These are phyloP conservation scores for Podospora appendiculata DNA, from an alignment of 495 filamentous ascomycete species.

Conservation along the genomic window DNA sequence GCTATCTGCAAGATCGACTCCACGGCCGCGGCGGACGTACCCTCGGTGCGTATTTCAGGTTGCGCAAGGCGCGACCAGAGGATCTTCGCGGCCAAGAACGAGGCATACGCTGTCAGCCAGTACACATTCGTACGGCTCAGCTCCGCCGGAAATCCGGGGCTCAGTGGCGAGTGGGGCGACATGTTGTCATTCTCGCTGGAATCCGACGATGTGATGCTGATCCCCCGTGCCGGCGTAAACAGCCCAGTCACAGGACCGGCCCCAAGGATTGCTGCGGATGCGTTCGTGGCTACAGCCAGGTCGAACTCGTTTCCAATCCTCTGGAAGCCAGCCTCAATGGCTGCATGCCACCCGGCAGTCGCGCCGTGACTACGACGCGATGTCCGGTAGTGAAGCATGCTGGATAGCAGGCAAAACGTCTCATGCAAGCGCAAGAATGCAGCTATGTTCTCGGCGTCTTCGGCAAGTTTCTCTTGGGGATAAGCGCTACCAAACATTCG, in stretches of 20 bases:
- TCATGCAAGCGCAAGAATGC: conserved; percentile 12
- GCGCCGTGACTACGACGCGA: conserved; percentile 3
- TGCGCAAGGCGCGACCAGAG: conserved; percentile 12
- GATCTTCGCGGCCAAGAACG: conserved; percentile 12
- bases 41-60: conserved; percentile 9
- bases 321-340: conserved; percentile 10
- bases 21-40: conserved; percentile 6
- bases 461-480: conserved; percentile 10
- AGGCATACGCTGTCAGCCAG: conserved; percentile 14
- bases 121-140: conserved; percentile 5
- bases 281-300: conserved; percentile 7
- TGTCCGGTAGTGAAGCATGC: conserved; percentile 13
- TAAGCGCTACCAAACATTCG: conserved; percentile 14
- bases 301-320: conserved; percentile 12
- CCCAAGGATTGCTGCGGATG: conserved; percentile 6
- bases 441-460: conserved; percentile 12
- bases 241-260: neutral
- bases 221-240: neutral
- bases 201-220: neutral
- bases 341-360: conserved; percentile 1
- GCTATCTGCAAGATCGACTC: conserved; percentile 13
- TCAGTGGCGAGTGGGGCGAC: neutral
- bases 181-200: neutral
- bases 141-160: neutral
- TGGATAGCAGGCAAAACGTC: conserved; percentile 12